A percentile compares a stretch with the other conserved stretches of the same genome.
phyloP scores from a whole-genome alignment of 2,329 filamentous ascomycete genomes.

The Colletotrichum nymphaeae region DNA sequence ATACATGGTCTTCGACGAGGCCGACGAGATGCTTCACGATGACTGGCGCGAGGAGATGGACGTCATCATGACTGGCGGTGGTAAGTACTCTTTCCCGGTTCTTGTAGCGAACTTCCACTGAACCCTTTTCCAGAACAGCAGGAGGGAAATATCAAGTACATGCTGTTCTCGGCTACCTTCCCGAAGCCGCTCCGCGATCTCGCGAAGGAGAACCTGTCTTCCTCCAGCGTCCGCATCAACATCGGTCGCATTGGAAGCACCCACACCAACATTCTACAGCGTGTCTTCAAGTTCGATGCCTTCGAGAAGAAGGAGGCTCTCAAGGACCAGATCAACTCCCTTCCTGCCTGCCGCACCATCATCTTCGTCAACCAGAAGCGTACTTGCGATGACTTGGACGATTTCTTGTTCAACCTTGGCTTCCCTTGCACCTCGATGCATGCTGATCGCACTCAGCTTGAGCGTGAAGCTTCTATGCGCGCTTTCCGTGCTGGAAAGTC shows the following conservation, averaged over 20 bases:
- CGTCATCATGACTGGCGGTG: conserved; percentile 82
- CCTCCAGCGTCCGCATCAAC: conserved; percentile 81
- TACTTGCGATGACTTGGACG: conserved; percentile 85
- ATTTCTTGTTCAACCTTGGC: conserved; percentile 83
- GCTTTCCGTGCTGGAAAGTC: conserved; percentile 80
- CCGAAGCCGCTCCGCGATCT: conserved; percentile 82
- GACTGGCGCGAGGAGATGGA: conserved; percentile 84
- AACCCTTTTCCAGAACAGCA: conserved; percentile 71
- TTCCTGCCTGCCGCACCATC: conserved; percentile 81
- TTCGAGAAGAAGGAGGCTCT: conserved; percentile 77
- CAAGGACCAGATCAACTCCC: conserved; percentile 76
- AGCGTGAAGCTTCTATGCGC: conserved; percentile 92
- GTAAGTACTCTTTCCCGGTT: conserved; percentile 63
- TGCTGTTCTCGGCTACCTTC: conserved; percentile 97
- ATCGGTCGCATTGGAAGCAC: conserved; percentile 89
- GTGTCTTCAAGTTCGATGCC: conserved; percentile 75
- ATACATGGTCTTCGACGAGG: conserved; percentile 90
- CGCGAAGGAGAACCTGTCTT: conserved; percentile 79
- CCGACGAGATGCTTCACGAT: conserved; percentile 86
- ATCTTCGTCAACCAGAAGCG: conserved; percentile 90
- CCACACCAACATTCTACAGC: conserved; percentile 85
- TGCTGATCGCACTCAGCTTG: conserved; percentile 84
- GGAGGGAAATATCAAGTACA: conserved; percentile 73
- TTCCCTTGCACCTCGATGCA: conserved; percentile 92
- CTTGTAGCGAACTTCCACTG: conserved; percentile 32